phyloP scores from a whole-genome alignment of 2,329 filamentous ascomycete genomes.

The Stagonosporopsis chrysanthemi region DNA sequence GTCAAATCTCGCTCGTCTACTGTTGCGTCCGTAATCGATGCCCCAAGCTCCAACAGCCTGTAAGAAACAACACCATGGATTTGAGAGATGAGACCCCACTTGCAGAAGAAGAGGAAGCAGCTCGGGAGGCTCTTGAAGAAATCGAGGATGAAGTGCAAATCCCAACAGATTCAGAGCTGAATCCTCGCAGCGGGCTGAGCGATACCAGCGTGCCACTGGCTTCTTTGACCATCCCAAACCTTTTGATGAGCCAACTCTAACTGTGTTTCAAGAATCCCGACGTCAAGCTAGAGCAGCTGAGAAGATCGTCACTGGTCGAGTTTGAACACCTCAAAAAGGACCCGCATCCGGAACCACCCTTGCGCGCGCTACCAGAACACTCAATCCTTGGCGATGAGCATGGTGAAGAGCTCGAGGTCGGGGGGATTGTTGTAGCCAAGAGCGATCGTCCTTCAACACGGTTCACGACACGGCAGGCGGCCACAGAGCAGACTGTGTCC shows the following conservation, averaged over 20 bases:
- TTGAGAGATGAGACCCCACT: slow-evolving; percentile 11
- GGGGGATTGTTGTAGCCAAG: slow-evolving; percentile 15
- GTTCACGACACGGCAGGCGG: slow-evolving; percentile 7
- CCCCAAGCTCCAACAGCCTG: not conserved
- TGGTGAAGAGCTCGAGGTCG: slow-evolving; percentile 19
- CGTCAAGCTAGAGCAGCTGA: slow-evolving; percentile 56
- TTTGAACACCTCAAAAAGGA: slow-evolving; percentile 51
- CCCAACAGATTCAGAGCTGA: not conserved
- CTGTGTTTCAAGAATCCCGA: slow-evolving; percentile 53
- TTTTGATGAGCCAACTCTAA: slow-evolving; percentile 41
- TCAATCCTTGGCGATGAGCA: slow-evolving; percentile 31
- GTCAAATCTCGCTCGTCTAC: slow-evolving; percentile 24
- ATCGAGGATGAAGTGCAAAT: not conserved
- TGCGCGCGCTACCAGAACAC: slow-evolving; percentile 49
- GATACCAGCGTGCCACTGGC: slow-evolving; percentile 38
- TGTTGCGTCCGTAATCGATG: slow-evolving; percentile 16
- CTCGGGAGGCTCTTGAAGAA: slow-evolving; percentile 10
- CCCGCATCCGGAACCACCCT: slow-evolving; percentile 39
- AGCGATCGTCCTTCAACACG: slow-evolving; percentile 16
- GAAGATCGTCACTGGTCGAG: slow-evolving; percentile 54
- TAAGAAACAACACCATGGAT: not conserved
- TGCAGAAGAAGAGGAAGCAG: slow-evolving; percentile 13
- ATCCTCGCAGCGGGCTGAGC: slow-evolving; percentile 29
- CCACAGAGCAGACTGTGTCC: slow-evolving; percentile 5
- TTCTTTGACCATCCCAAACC: slow-evolving; percentile 39